Evolutionary conservation across 305 asterid species (phyloP).

Genomic region (Ajuga reptans): DNA sequence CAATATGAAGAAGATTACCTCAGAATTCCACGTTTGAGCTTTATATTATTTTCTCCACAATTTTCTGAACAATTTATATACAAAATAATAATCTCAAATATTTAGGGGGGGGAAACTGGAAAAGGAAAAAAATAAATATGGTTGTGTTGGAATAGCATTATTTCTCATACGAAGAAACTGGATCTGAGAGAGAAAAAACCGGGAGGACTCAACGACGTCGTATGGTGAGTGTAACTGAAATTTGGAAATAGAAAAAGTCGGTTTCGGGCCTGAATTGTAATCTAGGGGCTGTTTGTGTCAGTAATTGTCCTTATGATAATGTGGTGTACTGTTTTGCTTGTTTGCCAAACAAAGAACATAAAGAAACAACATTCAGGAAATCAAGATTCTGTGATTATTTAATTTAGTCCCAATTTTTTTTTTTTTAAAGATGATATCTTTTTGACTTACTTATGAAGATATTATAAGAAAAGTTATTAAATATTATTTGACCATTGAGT

Average conservation of each 20-base stretch:
- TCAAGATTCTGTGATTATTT: conserved; percentile 1
- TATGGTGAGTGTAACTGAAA: too few relatives aligned
- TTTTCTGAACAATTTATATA: background rate
- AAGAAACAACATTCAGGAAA: background rate
- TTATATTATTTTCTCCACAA: background rate
- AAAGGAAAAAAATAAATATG: background rate
- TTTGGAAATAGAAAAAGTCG: too few relatives aligned
- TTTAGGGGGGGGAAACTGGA: too few relatives aligned
- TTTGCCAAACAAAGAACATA: conserved; percentile 25
- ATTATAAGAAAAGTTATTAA: background rate
- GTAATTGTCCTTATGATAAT: conserved; percentile 13
- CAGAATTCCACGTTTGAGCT: conserved; percentile 32
- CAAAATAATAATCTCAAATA: background rate
- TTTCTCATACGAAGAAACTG: conserved; percentile 28
- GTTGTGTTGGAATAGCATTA: conserved; percentile 11
- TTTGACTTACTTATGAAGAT: background rate
- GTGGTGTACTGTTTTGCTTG: conserved; percentile 22
- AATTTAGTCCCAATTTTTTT: background rate
- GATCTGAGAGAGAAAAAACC: conserved; percentile 28
- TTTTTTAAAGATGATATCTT: background rate
- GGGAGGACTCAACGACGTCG: background rate
- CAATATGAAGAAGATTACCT: conserved; percentile 26
- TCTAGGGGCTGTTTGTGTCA: conserved; percentile 28
- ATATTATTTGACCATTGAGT: background rate
- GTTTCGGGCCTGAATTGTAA: background rate